Evolutionary conservation across 2,329 filamentous ascomycete species (phyloP).

Genomic region (Trichoderma citrinoviride): DNA sequence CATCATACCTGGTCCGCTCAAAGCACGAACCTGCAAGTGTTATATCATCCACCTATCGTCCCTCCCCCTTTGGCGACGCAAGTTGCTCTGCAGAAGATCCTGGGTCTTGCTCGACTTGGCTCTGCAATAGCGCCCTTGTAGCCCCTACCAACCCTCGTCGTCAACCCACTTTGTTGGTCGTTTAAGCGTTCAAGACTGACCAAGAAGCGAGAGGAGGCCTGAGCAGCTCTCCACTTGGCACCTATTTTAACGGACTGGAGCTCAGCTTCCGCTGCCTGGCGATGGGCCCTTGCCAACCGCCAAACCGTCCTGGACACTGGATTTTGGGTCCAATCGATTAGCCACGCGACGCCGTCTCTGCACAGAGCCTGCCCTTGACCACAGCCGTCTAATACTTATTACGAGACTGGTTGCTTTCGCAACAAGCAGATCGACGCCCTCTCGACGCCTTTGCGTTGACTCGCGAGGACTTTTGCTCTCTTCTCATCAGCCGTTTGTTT

Average conservation of each 20-base stretch:
- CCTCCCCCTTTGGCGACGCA: neutral
- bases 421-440: constrained; percentile 9
- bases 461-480: neutral
- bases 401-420: constrained; percentile 13
- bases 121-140: constrained; percentile 12
- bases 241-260: constrained; percentile 3
- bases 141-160: constrained; percentile 1
- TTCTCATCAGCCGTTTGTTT: neutral
- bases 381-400: neutral
- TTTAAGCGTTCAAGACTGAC: constrained; percentile 15
- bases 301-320: constrained; percentile 14
- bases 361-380: neutral
- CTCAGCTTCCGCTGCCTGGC: constrained; percentile 13
- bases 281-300: constrained; percentile 15
- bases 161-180: constrained; percentile 4
- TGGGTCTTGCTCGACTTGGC: neutral
- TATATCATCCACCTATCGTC: constrained; percentile 5
- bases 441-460: constrained; percentile 13
- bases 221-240: constrained; percentile 12
- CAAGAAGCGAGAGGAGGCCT: constrained; percentile 12
- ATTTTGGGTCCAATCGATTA: constrained; percentile 20
- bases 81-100: neutral
- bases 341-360: constrained; percentile 15
- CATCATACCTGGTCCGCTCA: neutral
- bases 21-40: neutral